Percentiles rank a stretch among this genome's conserved stretches.
These are phyloP conservation scores for Trichosporon sp. DNA, from an alignment of 1,284 basidiomycete genomes.

Conservation along the genomic window DNA sequence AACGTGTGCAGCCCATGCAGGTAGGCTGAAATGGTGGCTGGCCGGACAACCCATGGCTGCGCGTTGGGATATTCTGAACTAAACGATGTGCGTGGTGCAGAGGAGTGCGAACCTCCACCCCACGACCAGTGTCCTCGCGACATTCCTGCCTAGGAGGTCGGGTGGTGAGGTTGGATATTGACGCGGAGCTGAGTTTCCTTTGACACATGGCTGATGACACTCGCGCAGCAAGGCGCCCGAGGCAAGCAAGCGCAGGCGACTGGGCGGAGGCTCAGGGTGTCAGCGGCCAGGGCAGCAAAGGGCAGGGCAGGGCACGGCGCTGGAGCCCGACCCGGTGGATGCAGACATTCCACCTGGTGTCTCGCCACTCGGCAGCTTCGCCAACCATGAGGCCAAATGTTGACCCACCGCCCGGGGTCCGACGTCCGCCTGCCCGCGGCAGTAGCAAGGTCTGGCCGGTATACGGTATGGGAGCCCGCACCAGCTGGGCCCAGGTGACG, in stretches of 20 bases:
- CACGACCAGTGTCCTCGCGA: neutral
- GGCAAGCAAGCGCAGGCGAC: neutral
- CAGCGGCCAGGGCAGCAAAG: neutral
- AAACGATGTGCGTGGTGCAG: too few species aligned
- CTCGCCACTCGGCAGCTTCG: neutral
- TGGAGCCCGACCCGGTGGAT: neutral
- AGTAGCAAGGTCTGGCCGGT: neutral
- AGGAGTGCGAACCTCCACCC: neutral
- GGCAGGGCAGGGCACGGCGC: neutral
- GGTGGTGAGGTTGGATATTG: neutral
- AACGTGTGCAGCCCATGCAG: too few species aligned
- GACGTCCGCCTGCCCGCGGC: neutral
- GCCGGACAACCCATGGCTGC: too few species aligned
- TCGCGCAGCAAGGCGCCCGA: neutral
- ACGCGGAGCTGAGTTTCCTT: neutral
- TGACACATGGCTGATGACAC: neutral
- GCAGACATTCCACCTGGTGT: neutral
- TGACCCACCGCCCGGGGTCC: neutral
- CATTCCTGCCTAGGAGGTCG: neutral
- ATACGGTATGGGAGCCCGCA: neutral
- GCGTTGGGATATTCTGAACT: too few species aligned
- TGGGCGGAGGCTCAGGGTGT: neutral
- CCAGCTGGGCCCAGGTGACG: neutral
- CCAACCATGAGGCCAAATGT: neutral
- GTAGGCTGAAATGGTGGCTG: too few species aligned